Evolutionary conservation across 169 alveolate species (phyloP), one percentile per base, ranked within the genome.

Genomic region (Plasmodium coatneyi): DNA sequence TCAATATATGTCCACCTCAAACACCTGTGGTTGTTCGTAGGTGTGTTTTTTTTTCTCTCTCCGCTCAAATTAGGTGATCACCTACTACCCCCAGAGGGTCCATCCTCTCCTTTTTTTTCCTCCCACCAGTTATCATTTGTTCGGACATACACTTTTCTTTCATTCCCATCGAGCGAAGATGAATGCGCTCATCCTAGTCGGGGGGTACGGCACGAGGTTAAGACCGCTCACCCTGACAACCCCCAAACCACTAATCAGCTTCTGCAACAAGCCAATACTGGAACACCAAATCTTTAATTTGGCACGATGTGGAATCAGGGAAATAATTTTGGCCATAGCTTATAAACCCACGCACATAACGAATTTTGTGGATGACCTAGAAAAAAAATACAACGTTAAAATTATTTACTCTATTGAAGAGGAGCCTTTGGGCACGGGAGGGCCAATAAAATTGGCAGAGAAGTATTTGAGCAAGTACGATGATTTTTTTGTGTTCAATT

Each of bases 121-220:
- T 25, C 36, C 36, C 36, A 25, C 41, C 36, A 66, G 19, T 9
- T 66, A 41, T 25, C 36, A 32, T 66, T 66, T 66, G 32, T 16
- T 76, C 1, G 60, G 19, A 36, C 60, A 12, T 12, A 49, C 19
- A 49, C 25, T 14, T 16, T 49, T 16, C 60, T 12, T 49, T 16
- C 60, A 3, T 49, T 12, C 5, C 60, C 22, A 12, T 9, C 34
- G 80, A 60, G 19, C 34, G 80, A 89, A 84, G 80, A 99, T 98
- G 99, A 99, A 99, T 96, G 99, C 99, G 14, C 96, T 99, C 32
- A 98, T 99, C 66, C 96, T 99, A 54, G 99, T 99, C 25, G 99
- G 99, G 19, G 99, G 99, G 39, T 98, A 97, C 95, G 99, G 99
- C 39, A 99, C 99, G 32, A 96, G 99, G 82, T 98, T 99, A 52